Base-by-base conservation (phyloP, 352 stramenopile genomes). In the Peronosclerospora sorghi region DNA sequence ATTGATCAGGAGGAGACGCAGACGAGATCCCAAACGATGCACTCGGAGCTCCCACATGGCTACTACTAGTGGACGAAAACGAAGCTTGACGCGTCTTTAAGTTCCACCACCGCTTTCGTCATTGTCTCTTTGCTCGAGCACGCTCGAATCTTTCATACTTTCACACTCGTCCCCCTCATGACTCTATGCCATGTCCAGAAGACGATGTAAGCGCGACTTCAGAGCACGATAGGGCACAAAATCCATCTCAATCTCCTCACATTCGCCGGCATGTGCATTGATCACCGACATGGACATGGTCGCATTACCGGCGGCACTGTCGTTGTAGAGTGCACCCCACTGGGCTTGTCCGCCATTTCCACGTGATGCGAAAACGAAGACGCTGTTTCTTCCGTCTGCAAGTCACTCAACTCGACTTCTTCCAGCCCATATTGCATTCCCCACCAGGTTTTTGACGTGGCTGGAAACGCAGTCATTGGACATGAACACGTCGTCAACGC, bases 281-380 rank as follows among this genome's bases (percentile, higher is more conserved):
- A 89, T 73, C 49, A 92, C 80, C 8, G 79, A 92, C 76, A 92
- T 87, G 0, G 76, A 89, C 54, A 91, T 55, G 0, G 71, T 26
- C 21, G 21, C 56, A 51, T n/a, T n/a, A n/a, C 81, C 67, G n/a
- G 58, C 45, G 14, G 50, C 57, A 9, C 45, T 28, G 12, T 59
- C 23, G n/a, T 67, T 56, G 5, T 59, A 18, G 0, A 64, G 28
- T 7, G 28, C 28, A 15, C 18, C 24, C 9, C n/a, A 30, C 41
- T 62, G 13, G 34, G 34, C 12, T 83, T 67, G n/a, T 76, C 56
- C 35, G 83, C 65, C 9, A 64, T 56, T 20, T 79, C 69, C 40
- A 79, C 50, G 20, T 61, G 69, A 7, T 83, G 69, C 9, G 73
- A 86, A 41, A 85, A 86, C 5, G 58, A 66, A 21, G 73, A 86